phyloP scores from a whole-genome alignment of 1,284 basidiomycete species.

The Ganoderma sinense region DNA sequence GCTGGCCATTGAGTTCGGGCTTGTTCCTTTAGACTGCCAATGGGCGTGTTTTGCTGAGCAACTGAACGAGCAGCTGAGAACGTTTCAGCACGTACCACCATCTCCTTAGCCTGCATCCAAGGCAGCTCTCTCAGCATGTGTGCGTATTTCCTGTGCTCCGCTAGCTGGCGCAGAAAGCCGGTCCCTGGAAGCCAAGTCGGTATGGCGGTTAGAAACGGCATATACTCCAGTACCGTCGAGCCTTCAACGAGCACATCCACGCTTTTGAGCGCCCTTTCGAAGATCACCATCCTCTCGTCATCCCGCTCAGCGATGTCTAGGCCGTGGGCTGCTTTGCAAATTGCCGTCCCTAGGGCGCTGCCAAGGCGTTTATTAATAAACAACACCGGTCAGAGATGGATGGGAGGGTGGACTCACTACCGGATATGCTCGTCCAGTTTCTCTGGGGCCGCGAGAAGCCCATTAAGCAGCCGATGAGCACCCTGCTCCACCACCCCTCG shows the following conservation, averaged over 20 bases:
- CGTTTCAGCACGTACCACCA: background rate
- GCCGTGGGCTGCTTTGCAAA: conserved; percentile 5
- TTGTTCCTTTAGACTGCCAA: background rate
- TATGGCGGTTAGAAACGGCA: conserved; percentile 18
- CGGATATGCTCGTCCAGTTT: background rate
- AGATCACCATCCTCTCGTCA: conserved; percentile 4
- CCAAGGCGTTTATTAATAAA: background rate
- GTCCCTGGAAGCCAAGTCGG: conserved; percentile 14
- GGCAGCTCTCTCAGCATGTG: conserved; percentile 8
- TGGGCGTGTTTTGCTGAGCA: too few species aligned
- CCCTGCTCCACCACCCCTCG: background rate
- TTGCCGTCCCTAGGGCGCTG: conserved; percentile 9
- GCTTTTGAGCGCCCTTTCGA: conserved; percentile 9
- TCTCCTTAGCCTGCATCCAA: conserved; percentile 6
- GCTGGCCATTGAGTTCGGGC: background rate
- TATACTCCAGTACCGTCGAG: conserved; percentile 17
- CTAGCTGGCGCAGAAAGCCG: background rate
- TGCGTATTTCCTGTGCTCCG: background rate
- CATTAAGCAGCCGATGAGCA: background rate
- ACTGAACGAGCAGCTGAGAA: background rate
- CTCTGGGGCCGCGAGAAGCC: background rate
- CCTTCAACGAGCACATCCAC: conserved; percentile 6
- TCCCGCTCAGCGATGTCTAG: conserved; percentile 1
- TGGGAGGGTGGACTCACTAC: background rate
- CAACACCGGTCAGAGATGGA: background rate